phyloP scores from a whole-genome alignment of 345 rosid species.

The Pelargonium nanum region DNA sequence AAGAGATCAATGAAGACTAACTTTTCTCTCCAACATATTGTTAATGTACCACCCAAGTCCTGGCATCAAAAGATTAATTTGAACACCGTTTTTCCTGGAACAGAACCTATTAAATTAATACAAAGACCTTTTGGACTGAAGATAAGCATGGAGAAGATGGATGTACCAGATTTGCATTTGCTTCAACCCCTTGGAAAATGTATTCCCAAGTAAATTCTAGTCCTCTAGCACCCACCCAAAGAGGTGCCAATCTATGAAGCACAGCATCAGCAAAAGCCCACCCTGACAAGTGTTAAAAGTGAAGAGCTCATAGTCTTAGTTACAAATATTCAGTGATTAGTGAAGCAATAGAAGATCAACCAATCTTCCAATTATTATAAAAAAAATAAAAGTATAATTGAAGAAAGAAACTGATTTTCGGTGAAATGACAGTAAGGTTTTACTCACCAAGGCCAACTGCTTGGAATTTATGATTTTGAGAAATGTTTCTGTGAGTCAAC shows the following conservation, averaged over 20 bases:
- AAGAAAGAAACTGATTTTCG: background rate
- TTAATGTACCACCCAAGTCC: background rate
- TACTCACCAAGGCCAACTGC: slow-evolving; percentile 90
- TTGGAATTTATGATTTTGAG: slow-evolving; percentile 94
- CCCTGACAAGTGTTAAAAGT: slow-evolving; percentile 35
- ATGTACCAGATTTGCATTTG: slow-evolving; percentile 84
- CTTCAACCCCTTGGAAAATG: slow-evolving; percentile 89
- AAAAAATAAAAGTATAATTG: too few relatives aligned
- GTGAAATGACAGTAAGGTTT: slow-evolving; percentile 3
- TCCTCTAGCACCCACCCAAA: slow-evolving; percentile 96
- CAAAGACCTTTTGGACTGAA: background rate
- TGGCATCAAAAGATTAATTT: background rate
- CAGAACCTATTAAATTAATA: background rate
- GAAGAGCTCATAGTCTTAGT: background rate
- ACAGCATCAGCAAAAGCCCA: slow-evolving; percentile 99
- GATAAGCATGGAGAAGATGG: background rate
- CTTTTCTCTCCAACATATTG: background rate
- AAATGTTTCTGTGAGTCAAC: slow-evolving; percentile 88
- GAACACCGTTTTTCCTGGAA: background rate
- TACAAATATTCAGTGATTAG: background rate
- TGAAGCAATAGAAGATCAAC: background rate
- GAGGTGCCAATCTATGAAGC: slow-evolving; percentile 85
- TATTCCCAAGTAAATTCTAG: slow-evolving; percentile 92
- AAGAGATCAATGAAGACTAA: background rate
- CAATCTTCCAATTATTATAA: background rate